Evolutionary conservation across 208 protist species (phyloP), one percentile per base, ranked within the genome.

Genomic region (Crithidia expoeki): DNA sequence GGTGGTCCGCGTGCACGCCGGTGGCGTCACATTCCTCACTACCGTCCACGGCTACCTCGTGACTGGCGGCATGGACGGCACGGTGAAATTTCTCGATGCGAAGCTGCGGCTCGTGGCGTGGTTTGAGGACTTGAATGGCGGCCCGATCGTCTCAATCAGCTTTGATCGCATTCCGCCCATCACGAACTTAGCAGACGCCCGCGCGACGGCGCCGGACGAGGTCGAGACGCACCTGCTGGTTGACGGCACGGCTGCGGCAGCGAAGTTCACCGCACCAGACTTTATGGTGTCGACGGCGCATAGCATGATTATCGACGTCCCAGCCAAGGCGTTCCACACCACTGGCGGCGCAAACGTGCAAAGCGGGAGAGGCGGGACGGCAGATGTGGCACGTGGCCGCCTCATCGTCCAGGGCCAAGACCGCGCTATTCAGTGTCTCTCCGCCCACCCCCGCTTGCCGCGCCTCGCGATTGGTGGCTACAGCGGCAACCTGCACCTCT

Each of bases 81-180:
- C 90, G 64, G 93, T 99, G 19, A 89, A 93, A 58, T 98, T 99
- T 63, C 94, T 98, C 40, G 97, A 99, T 72, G 68, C 85, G 17
- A 94, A 98, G 73, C 85, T 99, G 36, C 80, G 96, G 10, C 74
- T 98, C 19, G 88, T 97, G 16, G 94, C 93, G 51, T 99, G 97
- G 97, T 98, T 98, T 70, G 97, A 99, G 63, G 94, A 98, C 53
- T 81, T 98, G 25, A 94, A 96, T 69, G 88, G 81, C 38, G 96
- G 96, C 2, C 90, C 96, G 2, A 89, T 98, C 58, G 93, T 92
- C 47, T 98, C 93, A 42, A 76, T 98, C 62, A 97, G 94, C 66
- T 97, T 98, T 66, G 91, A 96, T 60, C 68, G 76, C 9, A 74
- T 55, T 10, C 66, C 59, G 38, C 79, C 32, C 33, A 38, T 38